Percentiles rank a stretch among this genome's conserved stretches.
Evolutionary conservation across 371 early-diverging fungal genomes (phyloP).

Genomic region (Thermomucor indicae-seudaticae): DNA sequence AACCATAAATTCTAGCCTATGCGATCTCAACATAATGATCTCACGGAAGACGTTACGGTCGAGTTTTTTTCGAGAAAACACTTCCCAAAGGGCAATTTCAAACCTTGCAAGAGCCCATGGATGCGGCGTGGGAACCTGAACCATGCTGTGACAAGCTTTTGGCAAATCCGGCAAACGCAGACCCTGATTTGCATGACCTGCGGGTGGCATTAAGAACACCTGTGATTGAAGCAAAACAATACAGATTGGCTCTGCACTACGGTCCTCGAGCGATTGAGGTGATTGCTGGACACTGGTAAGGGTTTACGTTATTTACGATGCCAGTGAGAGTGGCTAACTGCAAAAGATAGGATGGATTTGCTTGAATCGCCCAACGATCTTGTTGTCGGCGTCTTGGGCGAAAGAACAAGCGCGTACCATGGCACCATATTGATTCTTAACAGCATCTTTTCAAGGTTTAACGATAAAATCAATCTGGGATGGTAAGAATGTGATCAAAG

Average conservation of each 20-base stretch:
- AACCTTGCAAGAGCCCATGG: neutral
- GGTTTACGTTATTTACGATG: neutral
- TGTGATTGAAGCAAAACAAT: neutral
- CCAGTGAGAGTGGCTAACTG: neutral
- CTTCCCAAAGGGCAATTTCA: neutral
- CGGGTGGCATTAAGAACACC: neutral
- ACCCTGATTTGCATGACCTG: neutral
- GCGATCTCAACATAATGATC: neutral
- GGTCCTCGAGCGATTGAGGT: neutral
- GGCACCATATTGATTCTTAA: neutral
- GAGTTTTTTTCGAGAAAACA: neutral
- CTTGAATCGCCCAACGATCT: neutral
- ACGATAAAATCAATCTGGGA: neutral
- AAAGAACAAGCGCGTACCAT: neutral
- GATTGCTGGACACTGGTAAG: neutral
- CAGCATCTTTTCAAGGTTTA: neutral
- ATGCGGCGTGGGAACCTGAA: neutral
- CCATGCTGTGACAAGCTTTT: neutral
- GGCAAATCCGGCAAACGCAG: neutral
- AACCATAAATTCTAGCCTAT: neutral
- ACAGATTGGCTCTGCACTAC: neutral
- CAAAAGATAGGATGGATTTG: neutral
- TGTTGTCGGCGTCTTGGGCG: neutral
- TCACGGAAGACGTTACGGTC: neutral
- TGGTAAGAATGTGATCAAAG: neutral